Percentiles rank a stretch among this genome's conserved stretches.
Conservation (phyloP, 2,329 filamentous ascomycete species). For the Arthrobotrys pseudoclavata region DNA sequence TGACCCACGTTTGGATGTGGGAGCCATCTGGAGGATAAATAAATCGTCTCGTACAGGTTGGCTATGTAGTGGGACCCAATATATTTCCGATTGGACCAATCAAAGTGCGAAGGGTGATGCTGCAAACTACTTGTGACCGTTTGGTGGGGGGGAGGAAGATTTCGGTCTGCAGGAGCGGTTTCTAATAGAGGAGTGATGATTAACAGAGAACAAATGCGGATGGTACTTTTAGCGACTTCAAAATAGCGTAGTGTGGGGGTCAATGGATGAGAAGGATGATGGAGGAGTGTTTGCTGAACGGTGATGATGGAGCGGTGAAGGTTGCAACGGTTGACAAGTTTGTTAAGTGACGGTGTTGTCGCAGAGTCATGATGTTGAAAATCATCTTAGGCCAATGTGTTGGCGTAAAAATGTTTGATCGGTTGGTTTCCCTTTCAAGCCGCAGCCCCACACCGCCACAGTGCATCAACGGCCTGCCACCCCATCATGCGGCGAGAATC, state of each 20-base stretch:
- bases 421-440: background rate
- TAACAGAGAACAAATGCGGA: background rate
- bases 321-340: background rate
- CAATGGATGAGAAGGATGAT: background rate
- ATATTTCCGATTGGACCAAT: background rate
- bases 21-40: slow-evolving; percentile 21
- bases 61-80: background rate
- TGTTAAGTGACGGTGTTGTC: background rate
- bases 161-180: background rate
- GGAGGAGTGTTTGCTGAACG: background rate
- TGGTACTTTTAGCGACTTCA: no score
- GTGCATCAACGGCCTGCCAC: background rate
- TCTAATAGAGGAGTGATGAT: background rate
- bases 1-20: slow-evolving; percentile 21
- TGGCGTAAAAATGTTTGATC: slow-evolving; percentile 1
- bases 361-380: slow-evolving; percentile 27
- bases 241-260: background rate
- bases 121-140: background rate
- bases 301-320: slow-evolving; percentile 1
- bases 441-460: background rate
- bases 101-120: background rate
- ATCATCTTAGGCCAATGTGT: slow-evolving; percentile 3
- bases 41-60: background rate
- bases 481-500: background rate
- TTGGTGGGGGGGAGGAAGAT: slow-evolving; percentile 23